Evolutionary conservation across 495 filamentous ascomycete genomes (phyloP).

Genomic region (Podospora fimiseda): DNA sequence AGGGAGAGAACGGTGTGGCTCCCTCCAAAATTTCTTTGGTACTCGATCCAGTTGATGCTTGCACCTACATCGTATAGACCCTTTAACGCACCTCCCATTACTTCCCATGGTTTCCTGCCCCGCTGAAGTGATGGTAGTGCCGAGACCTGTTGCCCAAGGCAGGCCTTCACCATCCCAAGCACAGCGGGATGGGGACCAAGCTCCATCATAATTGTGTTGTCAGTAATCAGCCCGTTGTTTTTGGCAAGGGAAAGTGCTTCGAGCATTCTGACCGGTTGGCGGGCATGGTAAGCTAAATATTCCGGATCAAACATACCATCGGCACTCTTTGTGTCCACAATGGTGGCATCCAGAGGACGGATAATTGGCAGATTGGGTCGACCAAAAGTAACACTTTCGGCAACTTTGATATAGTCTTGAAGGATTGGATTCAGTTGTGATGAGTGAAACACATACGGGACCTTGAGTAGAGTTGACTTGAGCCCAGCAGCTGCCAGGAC

Average conservation of each 20-base stretch:
- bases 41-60: slow-evolving; percentile 65
- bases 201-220: slow-evolving; percentile 52
- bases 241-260: slow-evolving; percentile 51
- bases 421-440: slow-evolving; percentile 70
- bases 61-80: slow-evolving; percentile 55
- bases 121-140: slow-evolving; percentile 46
- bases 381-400: slow-evolving; percentile 51
- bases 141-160: slow-evolving; percentile 45
- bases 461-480: slow-evolving; percentile 59
- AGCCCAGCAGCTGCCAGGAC: slow-evolving; percentile 47
- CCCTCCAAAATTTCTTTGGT: slow-evolving; percentile 57
- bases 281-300: slow-evolving; percentile 59
- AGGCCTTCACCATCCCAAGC: slow-evolving; percentile 56
- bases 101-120: slow-evolving; percentile 51
- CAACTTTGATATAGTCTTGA: slow-evolving; percentile 50
- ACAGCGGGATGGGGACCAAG: slow-evolving; percentile 62
- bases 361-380: slow-evolving; percentile 57
- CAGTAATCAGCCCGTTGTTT: slow-evolving; percentile 35
- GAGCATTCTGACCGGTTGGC: slow-evolving; percentile 66
- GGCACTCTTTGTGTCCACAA: slow-evolving; percentile 41
- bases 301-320: slow-evolving; percentile 46
- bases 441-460: slow-evolving; percentile 76
- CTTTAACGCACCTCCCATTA: slow-evolving; percentile 48
- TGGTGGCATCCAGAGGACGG: slow-evolving; percentile 55
- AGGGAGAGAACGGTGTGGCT: slow-evolving; percentile 54